Evolutionary conservation across 441 rosid genomes (phyloP), one percentile per base, ranked within the genome.

Genomic region (Pelargonium australe): DNA sequence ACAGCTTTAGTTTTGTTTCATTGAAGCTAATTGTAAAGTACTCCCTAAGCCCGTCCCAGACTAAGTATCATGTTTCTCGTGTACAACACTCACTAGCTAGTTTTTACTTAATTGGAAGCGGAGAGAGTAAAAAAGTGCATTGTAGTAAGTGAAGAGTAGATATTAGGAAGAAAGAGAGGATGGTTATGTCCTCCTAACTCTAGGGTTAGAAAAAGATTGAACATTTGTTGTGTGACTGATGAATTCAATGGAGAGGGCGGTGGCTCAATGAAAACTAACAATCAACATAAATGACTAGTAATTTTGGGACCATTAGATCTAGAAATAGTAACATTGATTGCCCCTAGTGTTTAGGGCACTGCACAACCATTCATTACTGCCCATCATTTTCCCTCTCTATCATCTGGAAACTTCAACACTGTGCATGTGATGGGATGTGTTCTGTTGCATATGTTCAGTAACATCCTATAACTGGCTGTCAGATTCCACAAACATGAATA

Each of bases 131-230:
- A 53, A 53, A 5, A 16, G 23, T 53, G 20, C 60, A 53, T 53
- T 53, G 7, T 16, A 16, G 60, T 4, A 3, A 51, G 58, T 3
- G 19, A 13, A 9, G 55, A 41, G 10, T 9, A 28, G 34, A 28
- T 28, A 28, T 28, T 28, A 28, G 34, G 34, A 28, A 28, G 34
- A 28, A 28, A 28, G 12, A 49, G 55, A 51, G 47, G 63, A 20
- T 58, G 31, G 31, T 58, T 58, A 20, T 58, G 63, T 25, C 20
- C 63, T 58, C 63, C 31, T 19, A 20, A 58, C 31, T 58, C 61
- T 4, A 17, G 40, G 40, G 40, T 34, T 34, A 34, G 40, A 34
- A 34, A 34, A 5, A 34, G 40, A 34, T 43, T 2, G 47, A 58
- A 19, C 10, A 58, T 25, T 55, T 20, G 63, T 19, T 12, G 2